phyloP scores from a whole-genome alignment of 495 filamentous ascomycete species.

The Talaromyces thailandensis region DNA sequence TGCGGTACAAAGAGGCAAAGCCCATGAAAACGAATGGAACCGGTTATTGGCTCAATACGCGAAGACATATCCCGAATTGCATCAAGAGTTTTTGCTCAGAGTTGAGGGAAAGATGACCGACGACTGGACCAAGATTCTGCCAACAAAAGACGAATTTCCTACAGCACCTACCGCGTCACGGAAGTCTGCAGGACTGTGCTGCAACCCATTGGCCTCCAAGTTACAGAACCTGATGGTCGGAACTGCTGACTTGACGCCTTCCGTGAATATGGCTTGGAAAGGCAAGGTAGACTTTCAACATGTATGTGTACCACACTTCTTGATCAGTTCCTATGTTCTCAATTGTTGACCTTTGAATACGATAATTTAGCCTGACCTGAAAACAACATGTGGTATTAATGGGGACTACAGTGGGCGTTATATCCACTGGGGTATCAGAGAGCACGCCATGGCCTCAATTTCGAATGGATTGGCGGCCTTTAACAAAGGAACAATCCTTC shows the following conservation, averaged over 20 bases:
- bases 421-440: slow-evolving; percentile 44
- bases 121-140: slow-evolving; percentile 37
- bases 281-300: slow-evolving; percentile 45
- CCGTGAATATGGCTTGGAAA: slow-evolving; percentile 49
- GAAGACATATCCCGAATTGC: slow-evolving; percentile 33
- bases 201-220: slow-evolving; percentile 38
- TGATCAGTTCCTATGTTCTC: neutral
- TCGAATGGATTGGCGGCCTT: slow-evolving; percentile 47
- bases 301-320: slow-evolving; percentile 17
- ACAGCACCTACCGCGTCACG: slow-evolving; percentile 39
- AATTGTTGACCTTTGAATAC: too few species aligned
- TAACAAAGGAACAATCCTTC: slow-evolving; percentile 39
- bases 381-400: slow-evolving; percentile 35
- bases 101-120: slow-evolving; percentile 34
- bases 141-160: slow-evolving; percentile 27
- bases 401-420: slow-evolving; percentile 44
- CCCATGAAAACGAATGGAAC: slow-evolving; percentile 35
- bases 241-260: slow-evolving; percentile 49
- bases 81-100: slow-evolving; percentile 35
- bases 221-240: slow-evolving; percentile 47
- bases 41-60: slow-evolving; percentile 32
- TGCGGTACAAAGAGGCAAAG: slow-evolving; percentile 25
- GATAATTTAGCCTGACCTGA: slow-evolving; percentile 28
- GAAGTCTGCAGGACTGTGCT: slow-evolving; percentile 39
- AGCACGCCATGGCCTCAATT: slow-evolving; percentile 45